A percentile compares a stretch with the other conserved stretches of the same genome.
These are phyloP conservation scores for Fusarium sp. DNA, from an alignment of 2,329 filamentous ascomycete genomes.

Conservation along the genomic window DNA sequence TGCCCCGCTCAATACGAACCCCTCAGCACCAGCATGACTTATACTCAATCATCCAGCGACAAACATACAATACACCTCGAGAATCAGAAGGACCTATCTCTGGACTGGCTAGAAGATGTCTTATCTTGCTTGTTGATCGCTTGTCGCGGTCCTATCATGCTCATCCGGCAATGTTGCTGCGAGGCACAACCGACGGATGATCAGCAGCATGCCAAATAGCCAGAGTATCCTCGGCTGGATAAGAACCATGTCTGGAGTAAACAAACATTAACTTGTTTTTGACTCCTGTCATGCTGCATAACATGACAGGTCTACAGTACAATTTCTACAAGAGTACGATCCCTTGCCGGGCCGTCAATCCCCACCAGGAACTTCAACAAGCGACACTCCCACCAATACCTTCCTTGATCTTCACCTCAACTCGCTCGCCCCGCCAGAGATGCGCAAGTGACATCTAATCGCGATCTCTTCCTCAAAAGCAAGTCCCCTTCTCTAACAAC, in stretches of 20 bases:
- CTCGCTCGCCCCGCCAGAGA: neutral
- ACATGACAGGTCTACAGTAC: neutral
- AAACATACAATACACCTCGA: neutral
- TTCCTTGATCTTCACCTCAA: neutral
- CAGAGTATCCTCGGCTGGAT: neutral
- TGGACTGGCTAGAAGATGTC: too few species aligned
- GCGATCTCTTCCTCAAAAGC: neutral
- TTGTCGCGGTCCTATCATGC: neutral
- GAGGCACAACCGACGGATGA: neutral
- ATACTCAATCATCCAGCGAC: neutral
- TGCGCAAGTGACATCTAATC: neutral
- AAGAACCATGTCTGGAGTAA: neutral
- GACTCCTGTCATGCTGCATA: neutral
- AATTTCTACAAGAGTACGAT: neutral
- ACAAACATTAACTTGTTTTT: neutral
- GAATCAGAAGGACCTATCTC: neutral
- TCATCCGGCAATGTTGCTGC: neutral
- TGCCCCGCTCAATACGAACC: neutral
- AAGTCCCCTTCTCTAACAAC: neutral
- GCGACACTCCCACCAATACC: neutral
- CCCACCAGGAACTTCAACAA: neutral
- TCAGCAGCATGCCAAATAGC: neutral
- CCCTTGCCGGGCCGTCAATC: neutral
- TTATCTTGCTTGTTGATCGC: neutral
- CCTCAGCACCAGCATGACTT: neutral